Conservation (phyloP, 805 yeast genomes). For the Monosporozyma aquatica region DNA sequence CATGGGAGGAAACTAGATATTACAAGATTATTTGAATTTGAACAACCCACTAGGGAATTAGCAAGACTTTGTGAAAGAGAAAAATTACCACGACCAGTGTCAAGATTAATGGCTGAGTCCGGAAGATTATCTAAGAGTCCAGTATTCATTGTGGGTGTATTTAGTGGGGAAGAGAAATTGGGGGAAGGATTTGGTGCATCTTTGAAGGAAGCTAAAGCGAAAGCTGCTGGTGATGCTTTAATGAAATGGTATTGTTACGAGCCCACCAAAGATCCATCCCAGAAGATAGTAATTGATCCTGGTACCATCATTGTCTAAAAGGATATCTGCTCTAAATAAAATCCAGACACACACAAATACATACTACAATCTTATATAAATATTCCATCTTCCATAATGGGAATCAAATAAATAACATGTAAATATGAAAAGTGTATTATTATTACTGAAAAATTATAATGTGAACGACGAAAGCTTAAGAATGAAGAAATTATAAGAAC, state of each 20-base stretch:
- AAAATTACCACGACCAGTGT: slow-evolving; percentile 61
- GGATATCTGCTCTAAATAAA: neutral
- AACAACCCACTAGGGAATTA: slow-evolving; percentile 78
- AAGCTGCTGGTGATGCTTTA: slow-evolving; percentile 86
- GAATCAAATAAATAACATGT: neutral
- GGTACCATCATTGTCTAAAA: slow-evolving; percentile 37
- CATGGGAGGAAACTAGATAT: slow-evolving; percentile 79
- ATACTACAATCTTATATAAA: too few relatives aligned
- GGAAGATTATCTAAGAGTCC: slow-evolving; percentile 83
- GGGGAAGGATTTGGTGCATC: slow-evolving; percentile 95
- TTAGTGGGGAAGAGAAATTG: slow-evolving; percentile 68
- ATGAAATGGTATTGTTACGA: slow-evolving; percentile 87
- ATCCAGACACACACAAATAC: too few relatives aligned
- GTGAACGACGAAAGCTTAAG: neutral
- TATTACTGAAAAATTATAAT: neutral
- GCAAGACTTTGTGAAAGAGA: slow-evolving; percentile 69
- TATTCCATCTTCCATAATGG: too few relatives aligned
- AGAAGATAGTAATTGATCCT: slow-evolving; percentile 45
- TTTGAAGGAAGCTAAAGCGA: slow-evolving; percentile 79
- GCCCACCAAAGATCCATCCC: slow-evolving; percentile 47
- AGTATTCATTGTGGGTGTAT: slow-evolving; percentile 84
- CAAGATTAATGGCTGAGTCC: slow-evolving; percentile 82
- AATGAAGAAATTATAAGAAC: neutral
- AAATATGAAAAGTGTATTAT: too few relatives aligned
- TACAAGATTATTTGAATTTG: slow-evolving; percentile 65